Evolutionary conservation across 768 basidiomycete genomes (phyloP).

Genomic region (Termitomyces sp.): DNA sequence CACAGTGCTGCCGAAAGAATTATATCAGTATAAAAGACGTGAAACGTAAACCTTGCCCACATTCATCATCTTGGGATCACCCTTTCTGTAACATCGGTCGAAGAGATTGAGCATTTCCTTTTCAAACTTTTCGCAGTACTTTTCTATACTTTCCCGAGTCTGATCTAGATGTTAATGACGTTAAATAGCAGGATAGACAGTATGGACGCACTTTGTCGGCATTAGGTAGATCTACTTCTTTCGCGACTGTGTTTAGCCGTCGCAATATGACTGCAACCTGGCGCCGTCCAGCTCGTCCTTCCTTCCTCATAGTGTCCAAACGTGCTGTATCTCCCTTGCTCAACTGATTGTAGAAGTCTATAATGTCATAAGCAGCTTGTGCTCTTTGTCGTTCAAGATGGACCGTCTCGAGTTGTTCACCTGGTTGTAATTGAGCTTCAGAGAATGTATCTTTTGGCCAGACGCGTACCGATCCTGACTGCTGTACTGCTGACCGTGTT

Average conservation of each 20-base stretch:
- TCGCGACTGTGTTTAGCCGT: conserved; percentile 82
- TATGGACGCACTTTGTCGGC: conserved; percentile 64
- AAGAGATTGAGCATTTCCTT: conserved; percentile 97
- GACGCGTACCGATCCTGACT: conserved; percentile 77
- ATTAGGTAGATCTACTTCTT: conserved; percentile 85
- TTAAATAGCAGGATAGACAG: neutral
- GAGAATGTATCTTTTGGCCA: neutral
- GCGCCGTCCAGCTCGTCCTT: conserved; percentile 83
- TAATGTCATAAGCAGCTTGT: conserved; percentile 90
- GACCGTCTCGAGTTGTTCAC: conserved; percentile 93
- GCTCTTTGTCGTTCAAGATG: conserved; percentile 91
- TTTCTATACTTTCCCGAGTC: conserved; percentile 91
- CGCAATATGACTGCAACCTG: conserved; percentile 87
- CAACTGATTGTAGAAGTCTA: conserved; percentile 93
- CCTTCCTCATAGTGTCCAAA: conserved; percentile 78
- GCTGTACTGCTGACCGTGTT: conserved; percentile 93
- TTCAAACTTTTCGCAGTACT: conserved; percentile 98
- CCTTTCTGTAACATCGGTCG: conserved; percentile 92
- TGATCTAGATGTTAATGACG: conserved; percentile 26
- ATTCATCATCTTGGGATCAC: conserved; percentile 99
- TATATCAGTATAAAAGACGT: neutral
- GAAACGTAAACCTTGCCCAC: conserved; percentile 39
- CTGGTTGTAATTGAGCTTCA: conserved; percentile 36
- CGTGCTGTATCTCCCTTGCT: conserved; percentile 75
- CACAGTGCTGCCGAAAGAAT: conserved; percentile 75